Evolutionary conservation across 495 filamentous ascomycete genomes (phyloP).

Genomic region (Hypoxylon trugodes): DNA sequence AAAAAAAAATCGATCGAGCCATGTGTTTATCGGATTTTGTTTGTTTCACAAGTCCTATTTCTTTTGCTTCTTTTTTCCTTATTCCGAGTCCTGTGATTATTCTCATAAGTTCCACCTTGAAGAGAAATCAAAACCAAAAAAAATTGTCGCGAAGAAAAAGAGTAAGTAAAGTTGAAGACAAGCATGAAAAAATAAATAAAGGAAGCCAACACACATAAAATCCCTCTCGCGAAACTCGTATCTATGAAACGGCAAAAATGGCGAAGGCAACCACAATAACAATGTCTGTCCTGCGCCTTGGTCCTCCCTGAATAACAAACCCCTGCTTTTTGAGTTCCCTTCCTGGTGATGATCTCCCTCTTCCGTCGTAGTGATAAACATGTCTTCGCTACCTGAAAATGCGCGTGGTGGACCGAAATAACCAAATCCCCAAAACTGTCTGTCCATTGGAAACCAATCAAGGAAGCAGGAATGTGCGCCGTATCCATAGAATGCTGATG

Average conservation of each 20-base stretch:
- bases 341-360: constrained; percentile 37
- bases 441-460: constrained; percentile 32
- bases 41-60: constrained; percentile 13
- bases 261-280: constrained; percentile 26
- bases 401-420: constrained; percentile 25
- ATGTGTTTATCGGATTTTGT: constrained; percentile 16
- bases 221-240: constrained; percentile 14
- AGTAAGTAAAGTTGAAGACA: constrained; percentile 27
- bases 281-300: constrained; percentile 40
- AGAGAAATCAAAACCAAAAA: constrained; percentile 9
- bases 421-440: constrained; percentile 24
- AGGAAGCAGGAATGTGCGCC: constrained; percentile 30
- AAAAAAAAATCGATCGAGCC: constrained; percentile 19
- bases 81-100: constrained; percentile 32
- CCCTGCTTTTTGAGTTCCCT: constrained; percentile 33
- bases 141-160: constrained; percentile 8
- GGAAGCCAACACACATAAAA: constrained; percentile 10
- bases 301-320: constrained; percentile 24
- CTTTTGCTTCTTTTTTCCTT: constrained; percentile 42
- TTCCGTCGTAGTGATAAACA: constrained; percentile 32
- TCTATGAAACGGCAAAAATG: constrained; percentile 20
- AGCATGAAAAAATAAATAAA: neutral
- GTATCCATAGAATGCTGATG: constrained; percentile 34
- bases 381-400: constrained; percentile 32
- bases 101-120: constrained; percentile 37